Conservation (phyloP, 2,329 filamentous ascomycete species). For the Hansfordia pulvinata region DNA sequence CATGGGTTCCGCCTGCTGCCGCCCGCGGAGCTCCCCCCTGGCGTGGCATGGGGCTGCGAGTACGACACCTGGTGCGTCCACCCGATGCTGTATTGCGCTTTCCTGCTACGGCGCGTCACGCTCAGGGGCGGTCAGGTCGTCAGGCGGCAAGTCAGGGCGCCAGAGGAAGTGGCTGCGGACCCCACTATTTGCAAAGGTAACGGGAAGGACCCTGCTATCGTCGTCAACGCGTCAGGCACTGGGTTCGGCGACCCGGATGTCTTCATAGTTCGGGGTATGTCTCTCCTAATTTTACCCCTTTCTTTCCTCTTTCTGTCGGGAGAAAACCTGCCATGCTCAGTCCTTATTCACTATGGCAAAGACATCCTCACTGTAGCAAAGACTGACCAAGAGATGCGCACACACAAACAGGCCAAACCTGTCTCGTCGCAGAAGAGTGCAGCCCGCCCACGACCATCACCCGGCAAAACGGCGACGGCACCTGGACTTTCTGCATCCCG, state of each 20-base stretch:
- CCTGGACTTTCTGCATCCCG: constrained; percentile 49
- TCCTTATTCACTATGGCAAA: no score
- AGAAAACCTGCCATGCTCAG: no score
- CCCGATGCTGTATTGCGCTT: constrained; percentile 37
- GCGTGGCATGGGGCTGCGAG: constrained; percentile 30
- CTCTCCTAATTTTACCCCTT: not conserved
- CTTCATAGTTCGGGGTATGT: constrained; percentile 27
- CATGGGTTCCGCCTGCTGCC: constrained; percentile 23
- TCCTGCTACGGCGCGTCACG: constrained; percentile 26
- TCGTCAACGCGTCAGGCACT: constrained; percentile 31
- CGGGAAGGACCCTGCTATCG: constrained; percentile 12
- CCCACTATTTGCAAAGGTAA: constrained; percentile 13
- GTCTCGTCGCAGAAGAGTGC: constrained; percentile 22
- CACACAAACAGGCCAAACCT: constrained; percentile 33
- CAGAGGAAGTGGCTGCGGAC: constrained; percentile 24
- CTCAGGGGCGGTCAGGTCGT: constrained; percentile 20
- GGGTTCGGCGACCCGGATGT: constrained; percentile 27
- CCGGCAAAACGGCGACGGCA: constrained; percentile 46
- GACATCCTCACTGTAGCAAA: no score
- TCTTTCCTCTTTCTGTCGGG: no score
- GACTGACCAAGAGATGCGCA: no score
- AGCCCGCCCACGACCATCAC: constrained; percentile 35
- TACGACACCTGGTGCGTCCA: constrained; percentile 43
- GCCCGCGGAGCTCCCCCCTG: constrained; percentile 22
- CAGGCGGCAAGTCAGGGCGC: constrained; percentile 20